Base-by-base conservation (phyloP, 1,284 basidiomycete species). In the Leucoagaricus sp. region DNA sequence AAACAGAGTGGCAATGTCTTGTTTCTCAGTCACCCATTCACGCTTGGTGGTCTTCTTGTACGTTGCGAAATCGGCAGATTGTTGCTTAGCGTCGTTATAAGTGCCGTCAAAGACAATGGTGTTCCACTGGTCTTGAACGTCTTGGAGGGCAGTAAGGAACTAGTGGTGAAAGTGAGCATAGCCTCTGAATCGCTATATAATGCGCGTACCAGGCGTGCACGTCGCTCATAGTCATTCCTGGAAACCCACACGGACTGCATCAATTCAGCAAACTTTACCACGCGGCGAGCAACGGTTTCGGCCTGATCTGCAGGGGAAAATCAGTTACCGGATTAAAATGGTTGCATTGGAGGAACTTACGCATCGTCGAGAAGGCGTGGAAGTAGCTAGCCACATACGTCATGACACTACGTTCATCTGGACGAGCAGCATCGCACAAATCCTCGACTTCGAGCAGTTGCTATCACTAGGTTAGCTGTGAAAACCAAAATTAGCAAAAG, bases 291-390 rank as follows among this genome's bases (percentile, higher is more conserved):
- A 17, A 95, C 94, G 0, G 94, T 97, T 69, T 98, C 94, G 4
- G 93, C 91, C 72, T 98, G 95, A 66, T 98, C 95, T 96, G 61
- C 36, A 25, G 4, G 15, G 36, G 21, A 8, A 12, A 28, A 40
- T 58, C 44, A 29, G 23, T 54, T 8, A 33, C 46, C 44, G 19
- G 40, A 44, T n/a, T 40, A 0, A 34, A 13, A 19, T 45, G 3
- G 6, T 13, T 8, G 19, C 25, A 46, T 26, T 49, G 48, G 12
- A 25, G 57, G 17, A 40, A 34, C 83, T 60, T 63, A 94, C 94
- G 94, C 89, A 97, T 96, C 1, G 93, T 89, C 0, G 94, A 96
- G 71, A 99, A 99, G 0, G 96, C 96, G 70, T 99, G 96, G 79
- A 99, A 99, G 74, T 85, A 98, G 67, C 94, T 94, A 34, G 96